Evolutionary conservation across 2,329 filamentous ascomycete species (phyloP).

Genomic region (Verticillium nubilum): DNA sequence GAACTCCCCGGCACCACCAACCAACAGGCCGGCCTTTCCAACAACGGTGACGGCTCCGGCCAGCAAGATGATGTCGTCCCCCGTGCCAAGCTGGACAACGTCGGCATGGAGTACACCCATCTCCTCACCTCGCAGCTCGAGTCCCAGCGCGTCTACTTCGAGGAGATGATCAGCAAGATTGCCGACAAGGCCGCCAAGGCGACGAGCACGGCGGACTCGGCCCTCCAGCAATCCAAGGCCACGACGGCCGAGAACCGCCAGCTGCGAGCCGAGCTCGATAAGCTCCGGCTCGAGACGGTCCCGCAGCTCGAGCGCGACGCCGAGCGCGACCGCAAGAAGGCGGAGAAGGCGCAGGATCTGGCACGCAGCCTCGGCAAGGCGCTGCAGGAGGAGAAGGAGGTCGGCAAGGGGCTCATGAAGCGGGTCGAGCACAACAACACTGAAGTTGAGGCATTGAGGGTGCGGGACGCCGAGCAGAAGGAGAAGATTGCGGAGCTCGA

Average conservation of each 20-base stretch:
- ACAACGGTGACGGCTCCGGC: conserved; percentile 17
- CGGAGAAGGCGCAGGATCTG: conserved; percentile 67
- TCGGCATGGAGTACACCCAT: conserved; percentile 91
- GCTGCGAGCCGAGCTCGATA: conserved; percentile 37
- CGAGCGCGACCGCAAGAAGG: conserved; percentile 61
- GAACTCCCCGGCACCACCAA: conserved; percentile 65
- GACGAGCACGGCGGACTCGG: conserved; percentile 58
- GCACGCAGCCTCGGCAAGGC: conserved; percentile 70
- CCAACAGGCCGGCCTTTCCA: background rate
- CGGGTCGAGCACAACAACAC: conserved; percentile 70
- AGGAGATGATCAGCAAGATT: conserved; percentile 83
- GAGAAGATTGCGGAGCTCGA: conserved; percentile 66
- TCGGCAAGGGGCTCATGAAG: conserved; percentile 75
- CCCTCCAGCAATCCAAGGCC: conserved; percentile 41
- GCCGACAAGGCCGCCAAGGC: conserved; percentile 84
- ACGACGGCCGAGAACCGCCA: conserved; percentile 39
- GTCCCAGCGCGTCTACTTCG: conserved; percentile 87
- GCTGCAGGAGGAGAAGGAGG: conserved; percentile 79
- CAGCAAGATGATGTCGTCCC: conserved; percentile 60
- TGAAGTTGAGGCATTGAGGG: conserved; percentile 52
- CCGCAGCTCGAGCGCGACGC: conserved; percentile 68
- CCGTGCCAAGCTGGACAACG: conserved; percentile 63
- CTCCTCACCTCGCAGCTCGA: conserved; percentile 90
- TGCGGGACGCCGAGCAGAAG: conserved; percentile 51
- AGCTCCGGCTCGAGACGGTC: conserved; percentile 51